Evolutionary conservation across 2,329 filamentous ascomycete species (phyloP).

Genomic region (Calonectria pteridis): DNA sequence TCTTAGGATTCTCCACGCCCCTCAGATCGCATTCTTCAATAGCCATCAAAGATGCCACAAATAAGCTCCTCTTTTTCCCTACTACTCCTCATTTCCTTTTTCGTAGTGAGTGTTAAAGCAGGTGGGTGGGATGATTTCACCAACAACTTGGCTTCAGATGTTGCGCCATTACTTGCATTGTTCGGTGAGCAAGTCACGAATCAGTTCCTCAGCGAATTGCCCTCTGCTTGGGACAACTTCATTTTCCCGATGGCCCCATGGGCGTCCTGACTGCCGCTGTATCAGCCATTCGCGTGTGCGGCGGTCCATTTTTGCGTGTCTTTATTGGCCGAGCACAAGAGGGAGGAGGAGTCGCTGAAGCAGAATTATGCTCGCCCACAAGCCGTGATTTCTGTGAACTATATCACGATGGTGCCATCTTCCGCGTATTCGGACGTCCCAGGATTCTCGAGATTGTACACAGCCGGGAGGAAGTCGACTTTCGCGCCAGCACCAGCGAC

Average conservation of each 20-base stretch:
- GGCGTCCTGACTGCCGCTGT: conserved; percentile 56
- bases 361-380: conserved; percentile 57
- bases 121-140: background rate
- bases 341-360: conserved; percentile 48
- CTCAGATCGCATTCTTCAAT: too few species aligned
- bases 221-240: conserved; percentile 46
- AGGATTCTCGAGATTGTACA: conserved; percentile 50
- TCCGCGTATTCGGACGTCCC: conserved; percentile 49
- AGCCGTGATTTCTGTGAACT: conserved; percentile 55
- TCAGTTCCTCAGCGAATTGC: conserved; percentile 53
- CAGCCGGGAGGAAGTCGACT: background rate
- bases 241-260: conserved; percentile 52
- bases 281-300: conserved; percentile 49
- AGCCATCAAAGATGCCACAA: too few species aligned
- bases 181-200: conserved; percentile 55
- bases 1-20: too few species aligned
- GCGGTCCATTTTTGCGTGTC: conserved; percentile 46
- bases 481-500: background rate
- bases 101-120: background rate
- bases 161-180: conserved; percentile 50
- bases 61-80: too few species aligned
- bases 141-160: conserved; percentile 43
- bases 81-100: background rate
- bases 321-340: conserved; percentile 56
- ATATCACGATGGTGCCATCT: conserved; percentile 48